Evolutionary conservation across 257 asterid genomes (phyloP), one percentile per base, ranked within the genome.

Genomic region (Scutellaria minor): DNA sequence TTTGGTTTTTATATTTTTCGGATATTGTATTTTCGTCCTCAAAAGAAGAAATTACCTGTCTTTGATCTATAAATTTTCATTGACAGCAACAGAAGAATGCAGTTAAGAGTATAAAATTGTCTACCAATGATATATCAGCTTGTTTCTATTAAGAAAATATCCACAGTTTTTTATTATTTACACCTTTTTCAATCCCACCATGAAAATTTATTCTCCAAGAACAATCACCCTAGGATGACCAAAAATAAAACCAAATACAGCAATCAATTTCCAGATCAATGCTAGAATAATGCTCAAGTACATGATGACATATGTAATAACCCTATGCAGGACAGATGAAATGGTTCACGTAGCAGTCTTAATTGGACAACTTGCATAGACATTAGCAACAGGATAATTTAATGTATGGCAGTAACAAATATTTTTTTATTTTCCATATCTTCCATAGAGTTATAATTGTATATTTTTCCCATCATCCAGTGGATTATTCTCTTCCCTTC

Each of bases 401-500:
- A 52, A 20, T 41, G 39, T 9, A 40, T 7, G 3, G 44, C 31
- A 35, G 24, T 56, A 56, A 20, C 15, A 47, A 27, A 11, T 48
- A 37, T 37, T 24, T 54, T n/a, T 56, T 22, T 11, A 18, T 48
- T 22, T 14, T 35, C n/a, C 48, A 64, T 31, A 40, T 55, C 62
- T 45, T 37, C n/a, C 31, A 11, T 13, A 68, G 20, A 24, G 42
- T 10, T 66, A 13, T 37, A 69, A 6, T 18, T 2, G 13, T 13
- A 12, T 42, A 27, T 13, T 11, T 74, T 69, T 44, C 61, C 57
- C 44, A 12, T 20, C 63, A 61, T 51, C 46, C 51, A 45, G 22
- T 63, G 63, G 53, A 48, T 58, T 47, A n/a, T 24, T 47, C 47
- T 24, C 59, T 60, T 64, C 46, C 60, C 62, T 31, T 51, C 68